phyloP scores from a whole-genome alignment of 805 yeast genomes.

The Clavispora santaluciae region DNA sequence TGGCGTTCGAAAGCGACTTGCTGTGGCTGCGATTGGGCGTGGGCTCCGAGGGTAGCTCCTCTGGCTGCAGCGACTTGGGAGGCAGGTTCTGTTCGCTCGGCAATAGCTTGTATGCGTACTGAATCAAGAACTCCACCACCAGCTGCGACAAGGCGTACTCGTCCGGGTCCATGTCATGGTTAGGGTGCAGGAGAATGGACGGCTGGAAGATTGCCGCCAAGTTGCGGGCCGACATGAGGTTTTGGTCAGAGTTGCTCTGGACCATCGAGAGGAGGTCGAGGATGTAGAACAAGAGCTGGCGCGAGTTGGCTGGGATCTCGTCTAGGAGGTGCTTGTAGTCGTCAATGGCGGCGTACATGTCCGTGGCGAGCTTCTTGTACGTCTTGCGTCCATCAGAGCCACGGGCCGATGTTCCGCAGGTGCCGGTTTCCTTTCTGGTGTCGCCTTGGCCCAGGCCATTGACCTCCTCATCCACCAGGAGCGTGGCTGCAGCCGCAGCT shows the following conservation, averaged over 20 bases:
- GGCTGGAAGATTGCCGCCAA: constrained; percentile 97
- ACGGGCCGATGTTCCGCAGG: background rate
- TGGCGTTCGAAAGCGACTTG: constrained; percentile 28
- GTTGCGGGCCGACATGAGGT: constrained; percentile 89
- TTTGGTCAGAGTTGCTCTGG: constrained; percentile 68
- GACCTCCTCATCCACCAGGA: background rate
- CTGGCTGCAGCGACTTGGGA: background rate
- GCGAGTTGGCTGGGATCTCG: constrained; percentile 68
- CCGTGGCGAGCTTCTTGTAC: constrained; percentile 56
- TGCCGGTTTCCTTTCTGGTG: too few relatives aligned
- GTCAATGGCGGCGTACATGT: constrained; percentile 62
- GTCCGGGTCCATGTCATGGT: constrained; percentile 86
- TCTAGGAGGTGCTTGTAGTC: constrained; percentile 68
- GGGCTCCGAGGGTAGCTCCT: constrained; percentile 1
- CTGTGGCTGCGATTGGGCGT: constrained; percentile 24
- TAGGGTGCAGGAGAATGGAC: constrained; percentile 87
- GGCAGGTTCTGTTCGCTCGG: constrained; percentile 38
- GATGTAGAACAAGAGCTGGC: constrained; percentile 79
- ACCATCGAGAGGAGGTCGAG: constrained; percentile 84
- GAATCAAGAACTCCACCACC: constrained; percentile 85
- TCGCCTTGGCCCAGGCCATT: background rate
- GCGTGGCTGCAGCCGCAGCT: background rate
- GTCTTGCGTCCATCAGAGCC: constrained; percentile 33
- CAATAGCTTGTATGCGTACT: constrained; percentile 73
- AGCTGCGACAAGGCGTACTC: constrained; percentile 84